Evolutionary conservation across 139 green algal species (phyloP).

Genomic region (Edaphochlamys debaryana): DNA sequence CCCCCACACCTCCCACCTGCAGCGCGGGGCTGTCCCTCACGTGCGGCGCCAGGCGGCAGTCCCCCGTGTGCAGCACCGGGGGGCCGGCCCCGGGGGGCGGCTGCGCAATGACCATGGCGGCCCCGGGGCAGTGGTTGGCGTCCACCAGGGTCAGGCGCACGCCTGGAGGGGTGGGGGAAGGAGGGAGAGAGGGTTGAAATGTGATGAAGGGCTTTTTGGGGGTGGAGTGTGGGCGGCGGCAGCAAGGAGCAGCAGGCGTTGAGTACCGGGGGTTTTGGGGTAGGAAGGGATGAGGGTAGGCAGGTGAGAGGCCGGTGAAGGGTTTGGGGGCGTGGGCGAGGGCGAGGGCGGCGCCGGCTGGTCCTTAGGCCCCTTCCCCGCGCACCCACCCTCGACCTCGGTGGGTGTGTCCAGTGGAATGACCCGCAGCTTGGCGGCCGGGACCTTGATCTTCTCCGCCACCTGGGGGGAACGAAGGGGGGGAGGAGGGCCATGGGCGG

Average conservation of each 20-base stretch:
- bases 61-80: slow-evolving; percentile 92
- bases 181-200: too few relatives aligned
- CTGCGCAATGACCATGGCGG: slow-evolving; percentile 79
- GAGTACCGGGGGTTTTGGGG: too few relatives aligned
- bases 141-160: slow-evolving; percentile 86
- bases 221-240: too few relatives aligned
- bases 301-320: too few relatives aligned
- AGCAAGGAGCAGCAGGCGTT: background rate
- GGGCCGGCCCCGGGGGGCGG: slow-evolving; percentile 20
- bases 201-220: too few relatives aligned
- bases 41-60: slow-evolving; percentile 68
- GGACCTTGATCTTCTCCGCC: slow-evolving; percentile 67
- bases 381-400: slow-evolving; percentile 57
- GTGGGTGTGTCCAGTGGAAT: slow-evolving; percentile 54
- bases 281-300: too few relatives aligned
- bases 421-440: slow-evolving; percentile 19
- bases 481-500: too few relatives aligned
- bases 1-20: slow-evolving; percentile 5
- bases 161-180: slow-evolving; percentile 26
- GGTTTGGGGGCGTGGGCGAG: too few relatives aligned
- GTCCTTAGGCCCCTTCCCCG: too few relatives aligned
- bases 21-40: slow-evolving; percentile 74
- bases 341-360: too few relatives aligned
- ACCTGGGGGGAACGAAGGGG: too few relatives aligned
- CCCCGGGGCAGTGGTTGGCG: slow-evolving; percentile 95